Conservation (phyloP, 2,329 filamentous ascomycete species). For the Samsoniella hepiali region DNA sequence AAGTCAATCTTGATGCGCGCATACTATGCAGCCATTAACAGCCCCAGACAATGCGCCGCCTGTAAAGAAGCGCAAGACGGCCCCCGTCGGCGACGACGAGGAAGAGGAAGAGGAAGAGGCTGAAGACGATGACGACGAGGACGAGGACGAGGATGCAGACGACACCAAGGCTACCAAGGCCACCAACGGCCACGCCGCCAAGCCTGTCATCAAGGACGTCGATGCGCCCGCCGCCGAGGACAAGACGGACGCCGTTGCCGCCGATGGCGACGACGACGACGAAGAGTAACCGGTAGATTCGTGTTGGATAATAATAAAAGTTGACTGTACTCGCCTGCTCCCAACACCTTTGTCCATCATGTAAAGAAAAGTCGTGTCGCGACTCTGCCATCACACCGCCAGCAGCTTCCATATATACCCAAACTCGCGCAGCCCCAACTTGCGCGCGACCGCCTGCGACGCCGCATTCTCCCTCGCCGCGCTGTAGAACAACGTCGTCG, state of each 20-base stretch:
- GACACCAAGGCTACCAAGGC: constrained; percentile 23
- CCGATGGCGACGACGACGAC: neutral
- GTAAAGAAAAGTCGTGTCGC: too few species aligned
- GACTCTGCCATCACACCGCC: neutral
- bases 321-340: neutral
- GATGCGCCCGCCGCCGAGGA: constrained; percentile 29
- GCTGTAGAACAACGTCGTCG: constrained; percentile 12
- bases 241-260: constrained; percentile 23
- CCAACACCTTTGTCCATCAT: neutral
- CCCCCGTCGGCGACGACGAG: constrained; percentile 33
- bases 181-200: constrained; percentile 21
- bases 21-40: constrained; percentile 19
- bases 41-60: constrained; percentile 40
- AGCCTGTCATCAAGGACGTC: constrained; percentile 29
- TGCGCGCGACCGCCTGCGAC: constrained; percentile 6
- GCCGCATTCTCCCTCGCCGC: neutral
- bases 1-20: constrained; percentile 22
- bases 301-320: neutral
- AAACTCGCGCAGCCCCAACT: constrained; percentile 3
- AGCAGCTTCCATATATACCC: constrained; percentile 16
- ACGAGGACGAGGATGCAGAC: constrained; percentile 26
- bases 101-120: constrained; percentile 30
- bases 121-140: constrained; percentile 27
- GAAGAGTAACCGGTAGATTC: neutral
- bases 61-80: constrained; percentile 51